A percentile compares a stretch with the other conserved stretches of the same genome.
phyloP scores from a whole-genome alignment of 108 stramenopile species.

The Mediolabrus comicus region DNA sequence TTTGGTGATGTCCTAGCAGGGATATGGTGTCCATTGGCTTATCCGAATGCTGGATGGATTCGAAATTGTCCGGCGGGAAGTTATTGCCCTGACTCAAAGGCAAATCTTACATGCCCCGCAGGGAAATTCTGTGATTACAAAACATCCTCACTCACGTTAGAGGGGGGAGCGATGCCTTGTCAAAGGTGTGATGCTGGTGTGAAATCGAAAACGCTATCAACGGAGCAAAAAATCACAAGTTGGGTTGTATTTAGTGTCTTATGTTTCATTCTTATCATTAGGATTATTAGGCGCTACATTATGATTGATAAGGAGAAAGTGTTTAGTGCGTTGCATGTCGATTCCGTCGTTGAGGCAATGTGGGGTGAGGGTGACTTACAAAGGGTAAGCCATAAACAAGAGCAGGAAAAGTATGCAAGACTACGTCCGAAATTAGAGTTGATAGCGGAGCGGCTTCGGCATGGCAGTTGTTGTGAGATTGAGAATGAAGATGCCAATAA shows the following conservation, averaged over 20 bases:
- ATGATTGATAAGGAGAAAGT: neutral
- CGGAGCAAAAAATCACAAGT: neutral
- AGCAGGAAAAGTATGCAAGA: conserved; percentile 20
- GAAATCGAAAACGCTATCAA: neutral
- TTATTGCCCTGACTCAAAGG: conserved; percentile 42
- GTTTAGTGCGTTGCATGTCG: neutral
- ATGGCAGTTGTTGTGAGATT: neutral
- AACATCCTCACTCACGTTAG: too few relatives aligned
- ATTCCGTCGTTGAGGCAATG: neutral
- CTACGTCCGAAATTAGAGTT: conserved; percentile 41
- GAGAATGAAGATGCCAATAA: neutral
- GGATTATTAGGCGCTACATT: too few relatives aligned
- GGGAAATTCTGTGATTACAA: too few relatives aligned
- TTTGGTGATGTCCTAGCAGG: conserved; percentile 23
- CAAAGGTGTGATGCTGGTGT: neutral
- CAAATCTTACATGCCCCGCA: conserved; percentile 8
- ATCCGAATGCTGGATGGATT: conserved; percentile 5
- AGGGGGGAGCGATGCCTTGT: too few relatives aligned
- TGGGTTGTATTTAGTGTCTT: neutral
- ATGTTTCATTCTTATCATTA: too few relatives aligned
- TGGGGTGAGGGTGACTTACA: neutral
- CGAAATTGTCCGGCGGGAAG: conserved; percentile 41
- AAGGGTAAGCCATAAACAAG: conserved; percentile 8
- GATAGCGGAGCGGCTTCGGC: conserved; percentile 33
- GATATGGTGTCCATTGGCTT: conserved; percentile 9